A percentile compares a stretch with the other conserved stretches of the same genome.
Evolutionary conservation across 192 early-diverging fungal genomes (phyloP).

Genomic region (Geranomyces michiganensis): DNA sequence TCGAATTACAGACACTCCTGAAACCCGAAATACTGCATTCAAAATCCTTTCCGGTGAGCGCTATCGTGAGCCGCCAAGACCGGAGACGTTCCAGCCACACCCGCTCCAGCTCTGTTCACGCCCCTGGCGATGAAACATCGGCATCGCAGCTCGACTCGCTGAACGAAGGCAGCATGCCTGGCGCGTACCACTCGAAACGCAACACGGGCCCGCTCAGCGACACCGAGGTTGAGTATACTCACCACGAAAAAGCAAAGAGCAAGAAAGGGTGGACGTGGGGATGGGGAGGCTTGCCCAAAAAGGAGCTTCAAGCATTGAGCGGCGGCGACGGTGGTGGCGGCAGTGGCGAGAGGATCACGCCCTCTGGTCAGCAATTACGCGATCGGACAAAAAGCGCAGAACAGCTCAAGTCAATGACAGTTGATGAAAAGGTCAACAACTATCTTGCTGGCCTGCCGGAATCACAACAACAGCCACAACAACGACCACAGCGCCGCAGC

Average conservation of each 20-base stretch:
- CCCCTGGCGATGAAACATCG: constrained; percentile 1
- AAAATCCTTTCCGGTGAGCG: constrained; percentile 13
- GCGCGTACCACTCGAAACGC: constrained; percentile 8
- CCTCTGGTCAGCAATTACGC: not conserved
- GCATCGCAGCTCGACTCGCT: not conserved
- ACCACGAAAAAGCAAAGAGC: constrained; percentile 10
- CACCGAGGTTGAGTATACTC: constrained; percentile 58
- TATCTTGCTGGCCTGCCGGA: constrained; percentile 47
- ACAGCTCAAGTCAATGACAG: constrained; percentile 27
- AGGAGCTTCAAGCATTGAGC: constrained; percentile 32
- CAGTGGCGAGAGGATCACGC: not conserved
- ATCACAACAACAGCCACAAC: no score
- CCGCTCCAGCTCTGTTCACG: constrained; percentile 24
- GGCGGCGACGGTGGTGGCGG: not conserved
- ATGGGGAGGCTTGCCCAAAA: constrained; percentile 72
- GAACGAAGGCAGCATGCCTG: constrained; percentile 16
- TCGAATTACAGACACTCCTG: not conserved
- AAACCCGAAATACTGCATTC: constrained; percentile 20
- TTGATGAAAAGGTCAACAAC: constrained; percentile 52
- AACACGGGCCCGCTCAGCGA: constrained; percentile 54
- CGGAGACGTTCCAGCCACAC: constrained; percentile 14
- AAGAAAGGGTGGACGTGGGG: constrained; percentile 67
- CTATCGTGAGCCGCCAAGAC: not conserved
- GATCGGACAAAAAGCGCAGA: constrained; percentile 18
- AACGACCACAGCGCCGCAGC: no score